A percentile compares a stretch with the other conserved stretches of the same genome.
phyloP scores from a whole-genome alignment of 139 green algal species.

The Asterochloris sp. region DNA sequence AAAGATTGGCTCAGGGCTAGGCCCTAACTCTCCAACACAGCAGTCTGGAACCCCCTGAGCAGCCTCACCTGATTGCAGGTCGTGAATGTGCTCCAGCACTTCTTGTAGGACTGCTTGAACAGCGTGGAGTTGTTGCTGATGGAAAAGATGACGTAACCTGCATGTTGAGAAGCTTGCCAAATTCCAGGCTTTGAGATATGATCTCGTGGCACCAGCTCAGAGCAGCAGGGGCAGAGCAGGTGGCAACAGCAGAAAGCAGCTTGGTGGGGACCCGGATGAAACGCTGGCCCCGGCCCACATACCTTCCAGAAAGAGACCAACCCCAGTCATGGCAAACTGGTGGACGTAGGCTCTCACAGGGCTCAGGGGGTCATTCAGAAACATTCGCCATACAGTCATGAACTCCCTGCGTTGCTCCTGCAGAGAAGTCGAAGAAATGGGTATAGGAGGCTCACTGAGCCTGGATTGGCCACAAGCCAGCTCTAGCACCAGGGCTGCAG shows the following conservation, averaged over 20 bases:
- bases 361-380: constrained; percentile 14
- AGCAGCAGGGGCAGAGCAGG: not conserved
- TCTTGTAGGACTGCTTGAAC: constrained; percentile 21
- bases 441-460: not conserved
- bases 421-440: not conserved
- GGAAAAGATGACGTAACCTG: constrained; percentile 13
- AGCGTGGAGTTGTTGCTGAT: constrained; percentile 22
- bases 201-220: not conserved
- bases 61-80: constrained; percentile 11
- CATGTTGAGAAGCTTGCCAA: not conserved
- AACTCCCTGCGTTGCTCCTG: constrained; percentile 5
- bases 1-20: too few species aligned
- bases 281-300: not conserved
- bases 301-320: constrained; percentile 23
- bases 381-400: constrained; percentile 9
- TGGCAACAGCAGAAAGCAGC: not conserved
- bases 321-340: constrained; percentile 13
- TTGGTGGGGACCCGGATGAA: not conserved
- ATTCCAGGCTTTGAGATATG: not conserved
- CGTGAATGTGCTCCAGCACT: constrained; percentile 19
- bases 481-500: too few species aligned
- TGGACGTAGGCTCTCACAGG: constrained; percentile 5
- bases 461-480: too few species aligned
- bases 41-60: not conserved
- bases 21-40: not conserved